phyloP scores from a whole-genome alignment of 2,329 filamentous ascomycete genomes.

The Calonectria ilicicola region DNA sequence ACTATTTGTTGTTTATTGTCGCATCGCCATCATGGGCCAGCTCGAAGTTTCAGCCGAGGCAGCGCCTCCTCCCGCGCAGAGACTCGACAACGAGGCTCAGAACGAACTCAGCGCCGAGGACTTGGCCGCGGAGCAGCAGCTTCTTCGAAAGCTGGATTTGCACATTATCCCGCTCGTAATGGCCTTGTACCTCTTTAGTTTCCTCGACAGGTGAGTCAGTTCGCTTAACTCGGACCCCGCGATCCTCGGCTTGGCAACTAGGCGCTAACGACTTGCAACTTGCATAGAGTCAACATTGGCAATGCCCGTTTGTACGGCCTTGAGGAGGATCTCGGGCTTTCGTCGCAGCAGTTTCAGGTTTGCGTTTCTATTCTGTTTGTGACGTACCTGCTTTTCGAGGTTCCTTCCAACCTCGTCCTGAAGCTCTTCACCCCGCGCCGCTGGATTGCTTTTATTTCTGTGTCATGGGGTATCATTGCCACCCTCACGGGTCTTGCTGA shows the following conservation, averaged over 20 bases:
- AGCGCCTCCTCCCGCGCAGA: constrained; percentile 28
- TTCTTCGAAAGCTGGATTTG: constrained; percentile 74
- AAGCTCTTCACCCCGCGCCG: constrained; percentile 72
- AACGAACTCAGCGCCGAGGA: constrained; percentile 28
- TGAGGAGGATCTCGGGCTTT: constrained; percentile 71
- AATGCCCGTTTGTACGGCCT: constrained; percentile 77
- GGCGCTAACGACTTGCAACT: neutral
- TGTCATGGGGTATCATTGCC: constrained; percentile 76
- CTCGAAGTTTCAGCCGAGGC: constrained; percentile 9
- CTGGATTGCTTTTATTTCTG: constrained; percentile 74
- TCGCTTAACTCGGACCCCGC: neutral
- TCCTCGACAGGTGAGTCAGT: constrained; percentile 73
- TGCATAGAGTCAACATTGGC: constrained; percentile 74
- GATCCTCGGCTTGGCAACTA: neutral
- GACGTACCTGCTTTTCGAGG: constrained; percentile 71
- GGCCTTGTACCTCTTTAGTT: constrained; percentile 79
- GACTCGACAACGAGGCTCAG: constrained; percentile 33
- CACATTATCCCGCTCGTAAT: constrained; percentile 76
- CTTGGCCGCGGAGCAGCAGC: constrained; percentile 59
- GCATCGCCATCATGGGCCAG: neutral
- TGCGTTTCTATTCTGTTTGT: constrained; percentile 76
- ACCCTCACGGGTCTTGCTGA: constrained; percentile 76
- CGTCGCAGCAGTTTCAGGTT: constrained; percentile 75
- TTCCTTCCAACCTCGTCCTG: constrained; percentile 74
- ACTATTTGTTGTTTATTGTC: neutral